Conservation (phyloP, 2,329 filamentous ascomycete genomes). For the Arthroderma sp. region DNA sequence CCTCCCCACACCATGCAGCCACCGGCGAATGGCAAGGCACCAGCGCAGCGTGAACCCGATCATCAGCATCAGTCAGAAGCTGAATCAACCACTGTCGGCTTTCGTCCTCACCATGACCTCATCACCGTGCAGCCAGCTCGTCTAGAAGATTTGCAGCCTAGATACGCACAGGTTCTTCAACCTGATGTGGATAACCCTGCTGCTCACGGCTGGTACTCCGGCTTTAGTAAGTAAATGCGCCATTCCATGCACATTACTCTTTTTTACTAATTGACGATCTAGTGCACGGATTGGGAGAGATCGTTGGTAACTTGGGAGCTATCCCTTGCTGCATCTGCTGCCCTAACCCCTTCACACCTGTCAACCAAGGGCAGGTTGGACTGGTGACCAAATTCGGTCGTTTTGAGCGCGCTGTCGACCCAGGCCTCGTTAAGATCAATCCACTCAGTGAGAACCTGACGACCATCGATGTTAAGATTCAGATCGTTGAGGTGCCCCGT, state of each 20-base stretch:
- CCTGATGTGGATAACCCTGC: conserved; percentile 54
- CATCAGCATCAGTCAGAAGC: background rate
- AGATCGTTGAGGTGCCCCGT: conserved; percentile 89
- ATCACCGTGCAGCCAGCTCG: conserved; percentile 69
- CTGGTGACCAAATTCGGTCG: conserved; percentile 88
- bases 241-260: conserved; percentile 23
- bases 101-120: conserved; percentile 36
- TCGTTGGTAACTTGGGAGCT: conserved; percentile 68
- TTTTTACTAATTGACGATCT: conserved; percentile 13
- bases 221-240: conserved; percentile 51
- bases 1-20: background rate
- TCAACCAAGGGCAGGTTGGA: conserved; percentile 86
- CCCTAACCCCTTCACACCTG: conserved; percentile 91
- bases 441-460: conserved; percentile 80
- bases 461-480: conserved; percentile 97
- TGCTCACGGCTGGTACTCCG: conserved; percentile 77
- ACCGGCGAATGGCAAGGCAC: background rate
- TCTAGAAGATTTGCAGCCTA: conserved; percentile 72
- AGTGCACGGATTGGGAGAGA: conserved; percentile 62
- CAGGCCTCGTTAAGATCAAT: conserved; percentile 94
- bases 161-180: conserved; percentile 55
- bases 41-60: background rate
- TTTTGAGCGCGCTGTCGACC: conserved; percentile 92
- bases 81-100: conserved; percentile 25
- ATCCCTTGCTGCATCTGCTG: conserved; percentile 84